phyloP scores from a whole-genome alignment of 768 basidiomycete genomes.

The Clitopilus passeckerianus region DNA sequence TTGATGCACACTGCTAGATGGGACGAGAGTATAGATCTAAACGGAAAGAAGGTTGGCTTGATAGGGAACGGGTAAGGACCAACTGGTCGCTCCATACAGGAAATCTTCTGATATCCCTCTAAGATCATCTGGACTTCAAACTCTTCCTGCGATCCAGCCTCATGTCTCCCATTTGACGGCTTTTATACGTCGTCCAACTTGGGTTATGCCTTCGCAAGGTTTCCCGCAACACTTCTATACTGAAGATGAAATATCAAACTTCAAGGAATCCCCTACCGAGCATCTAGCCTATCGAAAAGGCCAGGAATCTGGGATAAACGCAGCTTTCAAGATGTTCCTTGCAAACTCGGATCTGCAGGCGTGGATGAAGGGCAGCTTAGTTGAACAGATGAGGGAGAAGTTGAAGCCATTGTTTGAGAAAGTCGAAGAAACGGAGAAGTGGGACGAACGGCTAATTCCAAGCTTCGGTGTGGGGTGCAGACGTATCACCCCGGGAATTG shows the following conservation, averaged over 20 bases:
- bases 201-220: conserved; percentile 22
- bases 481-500: conserved; percentile 27
- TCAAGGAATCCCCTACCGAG: conserved; percentile 15
- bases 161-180: conserved; percentile 28
- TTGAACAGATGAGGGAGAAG: no score
- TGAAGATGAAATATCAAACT: conserved; percentile 33
- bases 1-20: conserved; percentile 33
- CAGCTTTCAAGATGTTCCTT: conserved; percentile 18
- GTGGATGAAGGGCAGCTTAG: no score
- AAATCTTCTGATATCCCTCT: no score
- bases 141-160: conserved; percentile 26
- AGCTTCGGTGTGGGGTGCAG: conserved; percentile 29
- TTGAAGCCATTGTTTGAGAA: no score
- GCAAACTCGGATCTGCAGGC: no score
- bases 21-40: conserved; percentile 5
- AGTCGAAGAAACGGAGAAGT: conserved; percentile 30
- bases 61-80: no score
- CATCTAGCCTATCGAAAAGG: conserved; percentile 37
- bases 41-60: no score
- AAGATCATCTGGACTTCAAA: conserved; percentile 28
- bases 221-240: conserved; percentile 25
- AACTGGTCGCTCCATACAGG: background rate
- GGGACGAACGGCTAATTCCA: conserved; percentile 34
- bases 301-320: conserved; percentile 34
- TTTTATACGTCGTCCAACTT: conserved; percentile 27